Evolutionary conservation across 2,329 filamentous ascomycete species (phyloP), one percentile per base, ranked within the genome.

Genomic region (Microdochium paspali): DNA sequence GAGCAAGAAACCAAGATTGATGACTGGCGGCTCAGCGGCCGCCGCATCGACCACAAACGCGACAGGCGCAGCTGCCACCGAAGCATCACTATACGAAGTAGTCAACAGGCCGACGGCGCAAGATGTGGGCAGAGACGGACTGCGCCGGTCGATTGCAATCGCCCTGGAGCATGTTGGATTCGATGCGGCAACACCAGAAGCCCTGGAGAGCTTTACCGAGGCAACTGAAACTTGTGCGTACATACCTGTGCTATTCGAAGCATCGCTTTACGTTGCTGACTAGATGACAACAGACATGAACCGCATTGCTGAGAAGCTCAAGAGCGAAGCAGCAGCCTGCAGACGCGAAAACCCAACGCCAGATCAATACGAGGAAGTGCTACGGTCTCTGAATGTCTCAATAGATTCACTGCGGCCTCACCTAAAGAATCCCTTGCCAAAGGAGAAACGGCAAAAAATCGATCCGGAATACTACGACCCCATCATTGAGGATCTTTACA

Each of bases 81-180:
- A 31, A n/a, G 13, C 40, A 18, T 10, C 39, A 21, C 28, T 31
- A 3, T 55, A 47, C 20, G 51, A 58, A 24, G 46, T 53, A 10
- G 48, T 51, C 9, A 53, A 49, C 20, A 51, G 24, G 21, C 60
- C 59, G 24, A 60, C 55, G 24, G 55, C 58, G 7, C 61, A 65
- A 20, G 61, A 61, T 39, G 54, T 64, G 50, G 61, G 65, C n/a
- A 63, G 68, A 46, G 57, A 59, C 35, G 68, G 72, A 2, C 64
- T 84, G 24, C 70, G 72, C 43, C 73, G 79, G 45, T 74, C 77
- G 10, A 75, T 84, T 48, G 73, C 71, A 0, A 59, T 82, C 48
- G 71, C 72, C 3, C 60, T 84, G 24, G 63, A 74, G 39, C 73
- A 81, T 50, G 73, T 82, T 31, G 80, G 80, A 24, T 84, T 83